Percentiles rank a stretch among this genome's conserved stretches.
Evolutionary conservation across 257 asterid species (phyloP).

Genomic region (Schizonepeta tenuifolia): DNA sequence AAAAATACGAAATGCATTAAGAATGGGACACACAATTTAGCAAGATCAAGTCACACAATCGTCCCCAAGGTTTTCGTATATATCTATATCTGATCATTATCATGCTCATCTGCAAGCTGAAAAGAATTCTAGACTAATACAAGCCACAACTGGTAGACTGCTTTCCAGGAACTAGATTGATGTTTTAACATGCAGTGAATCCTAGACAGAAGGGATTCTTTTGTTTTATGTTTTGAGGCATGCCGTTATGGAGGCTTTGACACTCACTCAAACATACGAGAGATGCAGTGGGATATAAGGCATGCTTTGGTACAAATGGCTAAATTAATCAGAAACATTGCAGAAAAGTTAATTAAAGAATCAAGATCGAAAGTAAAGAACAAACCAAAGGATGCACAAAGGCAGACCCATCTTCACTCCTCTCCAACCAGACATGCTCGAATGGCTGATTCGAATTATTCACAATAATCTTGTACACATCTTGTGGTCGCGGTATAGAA

Average conservation of each 20-base stretch:
- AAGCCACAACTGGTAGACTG: not conserved
- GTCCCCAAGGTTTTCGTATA: no score
- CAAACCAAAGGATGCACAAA: conserved; percentile 82
- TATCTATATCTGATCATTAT: conserved; percentile 4
- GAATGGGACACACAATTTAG: no score
- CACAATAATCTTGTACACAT: conserved; percentile 78
- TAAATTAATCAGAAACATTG: no score
- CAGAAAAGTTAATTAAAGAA: not conserved
- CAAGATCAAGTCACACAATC: no score
- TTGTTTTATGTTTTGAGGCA: no score
- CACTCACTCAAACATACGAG: no score
- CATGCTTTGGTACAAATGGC: no score
- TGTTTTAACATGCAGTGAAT: no score
- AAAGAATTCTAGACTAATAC: not conserved
- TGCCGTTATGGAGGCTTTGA: not conserved
- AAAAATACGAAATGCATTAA: no score
- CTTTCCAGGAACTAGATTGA: not conserved
- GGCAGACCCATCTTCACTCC: conserved; percentile 70
- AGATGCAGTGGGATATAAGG: no score
- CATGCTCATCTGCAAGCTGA: conserved; percentile 9
- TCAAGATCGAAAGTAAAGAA: conserved; percentile 6
- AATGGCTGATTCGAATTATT: conserved; percentile 80
- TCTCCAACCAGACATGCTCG: conserved; percentile 92
- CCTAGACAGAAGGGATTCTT: no score
- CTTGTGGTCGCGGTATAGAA: conserved; percentile 73